Percentiles rank a stretch among this genome's conserved stretches.
Evolutionary conservation across 148 eudicot genomes (phyloP).

Genomic region (Camellia japonica): DNA sequence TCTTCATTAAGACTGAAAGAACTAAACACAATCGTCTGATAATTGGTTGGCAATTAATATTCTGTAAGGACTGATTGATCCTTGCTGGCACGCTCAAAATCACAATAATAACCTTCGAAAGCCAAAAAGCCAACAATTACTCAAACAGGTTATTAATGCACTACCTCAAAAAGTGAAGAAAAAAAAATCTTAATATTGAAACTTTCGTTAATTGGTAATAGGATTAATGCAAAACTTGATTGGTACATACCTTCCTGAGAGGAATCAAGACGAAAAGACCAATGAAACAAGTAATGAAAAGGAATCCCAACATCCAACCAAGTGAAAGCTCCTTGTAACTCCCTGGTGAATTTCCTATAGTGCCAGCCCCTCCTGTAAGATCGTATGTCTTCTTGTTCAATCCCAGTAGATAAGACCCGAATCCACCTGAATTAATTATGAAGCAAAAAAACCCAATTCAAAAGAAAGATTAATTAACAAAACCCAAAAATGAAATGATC

Average conservation of each 20-base stretch:
- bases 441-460: background rate
- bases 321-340: conserved; percentile 68
- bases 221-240: background rate
- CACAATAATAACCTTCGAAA: too few relatives aligned
- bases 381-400: conserved; percentile 79
- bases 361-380: conserved; percentile 62
- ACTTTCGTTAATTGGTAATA: background rate
- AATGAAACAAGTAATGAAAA: conserved; percentile 69
- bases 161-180: too few relatives aligned
- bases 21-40: too few relatives aligned
- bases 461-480: background rate
- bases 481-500: background rate
- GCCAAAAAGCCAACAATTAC: too few relatives aligned
- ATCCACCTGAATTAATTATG: conserved; percentile 43
- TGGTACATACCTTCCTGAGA: conserved; percentile 63
- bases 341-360: conserved; percentile 48
- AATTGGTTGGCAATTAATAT: too few relatives aligned
- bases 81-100: too few relatives aligned
- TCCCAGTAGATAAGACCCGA: conserved; percentile 80
- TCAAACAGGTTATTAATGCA: too few relatives aligned
- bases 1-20: too few relatives aligned
- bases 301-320: conserved; percentile 77
- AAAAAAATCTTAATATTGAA: background rate
- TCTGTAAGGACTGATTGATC: too few relatives aligned
- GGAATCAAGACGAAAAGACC: conserved; percentile 86